A percentile compares a stretch with the other conserved stretches of the same genome.
phyloP scores from a whole-genome alignment of 768 basidiomycete genomes.

The Xerocomus spinulosus region DNA sequence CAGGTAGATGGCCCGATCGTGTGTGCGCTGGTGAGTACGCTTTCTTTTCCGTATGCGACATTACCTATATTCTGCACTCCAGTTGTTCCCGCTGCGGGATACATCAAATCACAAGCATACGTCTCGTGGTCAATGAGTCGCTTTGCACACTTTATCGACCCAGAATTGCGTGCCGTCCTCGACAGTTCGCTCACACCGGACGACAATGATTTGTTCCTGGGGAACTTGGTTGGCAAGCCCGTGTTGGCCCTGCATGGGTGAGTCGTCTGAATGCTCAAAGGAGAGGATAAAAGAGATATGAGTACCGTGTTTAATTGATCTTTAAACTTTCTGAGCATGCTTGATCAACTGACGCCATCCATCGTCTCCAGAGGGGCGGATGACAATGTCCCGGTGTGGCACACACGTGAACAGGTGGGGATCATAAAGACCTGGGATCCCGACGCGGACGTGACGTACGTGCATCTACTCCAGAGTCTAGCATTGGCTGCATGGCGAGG shows the following conservation, averaged over 20 bases:
- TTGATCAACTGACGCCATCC: background rate
- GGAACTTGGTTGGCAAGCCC: constrained; percentile 67
- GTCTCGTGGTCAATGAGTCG: constrained; percentile 67
- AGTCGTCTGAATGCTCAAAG: constrained; percentile 13
- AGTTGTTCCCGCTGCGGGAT: constrained; percentile 78
- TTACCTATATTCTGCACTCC: background rate
- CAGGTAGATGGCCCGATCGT: constrained; percentile 72
- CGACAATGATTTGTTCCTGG: constrained; percentile 82
- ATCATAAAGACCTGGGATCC: constrained; percentile 56
- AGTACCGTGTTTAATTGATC: background rate
- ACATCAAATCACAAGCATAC: constrained; percentile 85
- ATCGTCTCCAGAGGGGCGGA: constrained; percentile 57
- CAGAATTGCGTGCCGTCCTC: constrained; percentile 64
- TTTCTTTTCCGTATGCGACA: background rate
- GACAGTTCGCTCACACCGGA: constrained; percentile 73
- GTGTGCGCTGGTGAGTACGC: constrained; percentile 54
- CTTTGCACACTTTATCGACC: constrained; percentile 78
- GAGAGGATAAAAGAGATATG: background rate
- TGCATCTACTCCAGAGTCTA: constrained; percentile 3
- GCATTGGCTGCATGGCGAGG: background rate
- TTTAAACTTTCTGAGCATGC: background rate
- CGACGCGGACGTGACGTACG: constrained; percentile 50
- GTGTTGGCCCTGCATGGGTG: constrained; percentile 79
- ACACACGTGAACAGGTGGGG: constrained; percentile 63
- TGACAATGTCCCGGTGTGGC: constrained; percentile 85